Percentiles rank a stretch among this genome's conserved stretches.
These are phyloP conservation scores for Huntiella savannae DNA, from an alignment of 2,329 filamentous ascomycete species.

Conservation along the genomic window DNA sequence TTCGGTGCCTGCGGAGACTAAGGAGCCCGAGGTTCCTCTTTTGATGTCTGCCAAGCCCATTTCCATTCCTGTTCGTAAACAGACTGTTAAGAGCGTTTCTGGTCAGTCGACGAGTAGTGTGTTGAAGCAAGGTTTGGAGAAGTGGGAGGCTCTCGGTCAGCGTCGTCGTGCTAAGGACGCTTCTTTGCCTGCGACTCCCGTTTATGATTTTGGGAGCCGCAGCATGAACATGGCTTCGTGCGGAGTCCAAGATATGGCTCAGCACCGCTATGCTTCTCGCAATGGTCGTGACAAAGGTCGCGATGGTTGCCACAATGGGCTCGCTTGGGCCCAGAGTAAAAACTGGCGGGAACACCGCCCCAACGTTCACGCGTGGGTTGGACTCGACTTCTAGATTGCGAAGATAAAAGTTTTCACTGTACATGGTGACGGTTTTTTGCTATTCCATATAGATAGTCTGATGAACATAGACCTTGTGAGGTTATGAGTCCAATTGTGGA, in stretches of 20 bases:
- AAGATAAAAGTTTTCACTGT: too few relatives aligned
- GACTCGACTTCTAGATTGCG: conserved; percentile 10
- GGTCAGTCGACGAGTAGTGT: not conserved
- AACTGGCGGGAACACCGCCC: conserved; percentile 11
- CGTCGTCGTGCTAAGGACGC: conserved; percentile 44
- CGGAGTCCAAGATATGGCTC: conserved; percentile 2
- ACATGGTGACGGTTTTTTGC: not conserved
- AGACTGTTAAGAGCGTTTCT: not conserved
- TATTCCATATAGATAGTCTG: conserved; percentile 16
- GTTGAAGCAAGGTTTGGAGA: conserved; percentile 40
- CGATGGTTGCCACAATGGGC: conserved; percentile 4
- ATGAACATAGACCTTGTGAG: conserved; percentile 10
- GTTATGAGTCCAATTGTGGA: conserved; percentile 11
- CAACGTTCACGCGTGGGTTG: conserved; percentile 11
- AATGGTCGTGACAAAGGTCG: conserved; percentile 2
- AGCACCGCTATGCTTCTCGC: conserved; percentile 2
- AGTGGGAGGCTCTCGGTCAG: conserved; percentile 78
- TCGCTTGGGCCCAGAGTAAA: conserved; percentile 8
- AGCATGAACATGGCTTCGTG: not conserved
- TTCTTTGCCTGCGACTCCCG: not conserved
- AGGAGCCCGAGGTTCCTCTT: not conserved
- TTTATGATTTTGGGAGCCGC: conserved; percentile 1
- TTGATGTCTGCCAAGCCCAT: not conserved
- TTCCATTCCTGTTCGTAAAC: not conserved
- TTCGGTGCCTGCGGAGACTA: conserved; percentile 21